These are phyloP conservation scores for Isabelozyma rhagii DNA, from an alignment of 805 yeast genomes.

Conservation along the genomic window DNA sequence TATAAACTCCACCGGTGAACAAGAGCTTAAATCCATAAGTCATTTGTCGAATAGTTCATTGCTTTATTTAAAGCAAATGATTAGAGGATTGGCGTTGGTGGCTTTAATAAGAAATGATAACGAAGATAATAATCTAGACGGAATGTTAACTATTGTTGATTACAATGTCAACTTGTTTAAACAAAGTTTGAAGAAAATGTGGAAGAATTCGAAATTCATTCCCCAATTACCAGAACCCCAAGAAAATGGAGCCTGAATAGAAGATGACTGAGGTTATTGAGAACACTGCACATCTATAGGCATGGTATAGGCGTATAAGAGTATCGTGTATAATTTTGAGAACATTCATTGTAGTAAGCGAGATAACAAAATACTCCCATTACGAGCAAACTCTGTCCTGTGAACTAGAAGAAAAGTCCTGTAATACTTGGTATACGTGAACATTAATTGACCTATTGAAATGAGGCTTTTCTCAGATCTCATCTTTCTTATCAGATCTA, in stretches of 20 bases:
- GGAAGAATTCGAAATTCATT: conserved; percentile 42
- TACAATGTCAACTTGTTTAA: conserved; percentile 83
- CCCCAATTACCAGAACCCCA: not conserved
- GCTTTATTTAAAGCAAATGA: conserved; percentile 84
- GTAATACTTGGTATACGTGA: no score
- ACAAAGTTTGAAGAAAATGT: conserved; percentile 69
- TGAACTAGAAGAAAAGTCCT: no score
- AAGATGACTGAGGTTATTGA: no score
- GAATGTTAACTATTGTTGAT: conserved; percentile 65
- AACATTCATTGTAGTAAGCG: no score
- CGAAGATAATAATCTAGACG: conserved; percentile 36
- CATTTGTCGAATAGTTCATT: conserved; percentile 80
- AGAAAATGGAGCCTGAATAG: not conserved
- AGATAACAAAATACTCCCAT: no score
- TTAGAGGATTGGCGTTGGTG: conserved; percentile 86
- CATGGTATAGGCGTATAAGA: no score
- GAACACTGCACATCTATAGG: not conserved
- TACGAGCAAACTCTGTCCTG: no score
- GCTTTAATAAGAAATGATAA: conserved; percentile 75
- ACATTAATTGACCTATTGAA: no score
- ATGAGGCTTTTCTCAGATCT: no score
- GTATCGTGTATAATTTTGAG: no score
- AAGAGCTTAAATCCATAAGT: conserved; percentile 64
- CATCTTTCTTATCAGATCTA: no score
- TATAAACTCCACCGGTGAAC: conserved; percentile 2